phyloP scores from a whole-genome alignment of 768 basidiomycete species.

The Leccinum sublutescens region DNA sequence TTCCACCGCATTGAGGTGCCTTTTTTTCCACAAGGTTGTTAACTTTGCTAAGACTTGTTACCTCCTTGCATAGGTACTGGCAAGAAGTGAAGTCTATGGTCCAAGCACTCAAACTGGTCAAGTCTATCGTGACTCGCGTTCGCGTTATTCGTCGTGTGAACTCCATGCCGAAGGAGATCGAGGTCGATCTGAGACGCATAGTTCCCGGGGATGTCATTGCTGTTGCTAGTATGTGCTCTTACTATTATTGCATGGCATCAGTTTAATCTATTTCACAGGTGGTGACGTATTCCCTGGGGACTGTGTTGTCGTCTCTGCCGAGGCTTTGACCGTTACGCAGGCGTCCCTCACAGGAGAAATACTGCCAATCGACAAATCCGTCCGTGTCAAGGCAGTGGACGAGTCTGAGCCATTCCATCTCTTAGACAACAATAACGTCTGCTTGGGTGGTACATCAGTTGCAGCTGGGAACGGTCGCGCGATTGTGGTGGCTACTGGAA shows the following conservation, averaged over 20 bases:
- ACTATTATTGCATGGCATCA: background rate
- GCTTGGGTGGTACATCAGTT: conserved; percentile 36
- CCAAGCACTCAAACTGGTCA: conserved; percentile 35
- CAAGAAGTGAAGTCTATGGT: conserved; percentile 36
- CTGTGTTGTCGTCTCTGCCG: conserved; percentile 33
- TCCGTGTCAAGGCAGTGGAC: conserved; percentile 14
- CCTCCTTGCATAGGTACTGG: conserved; percentile 23
- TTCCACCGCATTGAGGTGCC: conserved; percentile 33
- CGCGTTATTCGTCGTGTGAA: conserved; percentile 30
- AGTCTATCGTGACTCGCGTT: conserved; percentile 33
- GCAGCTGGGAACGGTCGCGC: conserved; percentile 33
- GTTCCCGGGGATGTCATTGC: conserved; percentile 35
- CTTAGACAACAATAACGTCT: conserved; percentile 33
- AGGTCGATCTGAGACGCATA: conserved; percentile 30
- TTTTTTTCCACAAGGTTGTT: background rate
- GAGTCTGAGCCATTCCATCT: conserved; percentile 26
- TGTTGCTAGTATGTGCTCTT: conserved; percentile 27
- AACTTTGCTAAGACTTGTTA: background rate
- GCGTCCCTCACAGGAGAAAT: conserved; percentile 38
- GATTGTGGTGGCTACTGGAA: conserved; percentile 32
- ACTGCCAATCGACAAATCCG: conserved; percentile 33
- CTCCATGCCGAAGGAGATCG: conserved; percentile 24
- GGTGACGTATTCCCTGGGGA: conserved; percentile 38
- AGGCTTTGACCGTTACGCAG: conserved; percentile 34
- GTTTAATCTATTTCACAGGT: conserved; percentile 14